Evolutionary conservation across 2,329 filamentous ascomycete genomes (phyloP).

Genomic region (Bipolaris gigantea): DNA sequence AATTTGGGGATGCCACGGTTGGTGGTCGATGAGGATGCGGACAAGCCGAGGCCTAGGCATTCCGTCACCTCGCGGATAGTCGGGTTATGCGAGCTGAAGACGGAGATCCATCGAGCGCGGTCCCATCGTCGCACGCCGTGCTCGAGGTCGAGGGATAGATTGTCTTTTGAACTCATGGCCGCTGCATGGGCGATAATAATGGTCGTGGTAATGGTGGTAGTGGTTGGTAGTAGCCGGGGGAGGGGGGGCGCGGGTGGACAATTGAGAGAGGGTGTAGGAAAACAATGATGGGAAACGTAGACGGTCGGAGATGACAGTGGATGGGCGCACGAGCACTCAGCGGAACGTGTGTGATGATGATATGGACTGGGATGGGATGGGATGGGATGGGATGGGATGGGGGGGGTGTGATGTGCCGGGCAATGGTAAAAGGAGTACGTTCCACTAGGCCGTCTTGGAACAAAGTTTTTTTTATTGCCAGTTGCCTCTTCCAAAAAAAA

Average conservation of each 20-base stretch:
- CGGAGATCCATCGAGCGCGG: constrained; percentile 40
- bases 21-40: constrained; percentile 40
- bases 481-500: constrained; percentile 26
- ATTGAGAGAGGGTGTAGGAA: neutral
- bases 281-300: constrained; percentile 13
- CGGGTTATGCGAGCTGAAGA: constrained; percentile 43
- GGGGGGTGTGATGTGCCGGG: constrained; percentile 22
- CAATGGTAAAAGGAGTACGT: constrained; percentile 36
- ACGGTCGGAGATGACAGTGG: constrained; percentile 22
- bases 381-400: too few relatives aligned
- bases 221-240: constrained; percentile 2
- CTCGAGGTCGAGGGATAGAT: constrained; percentile 35
- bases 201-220: constrained; percentile 1
- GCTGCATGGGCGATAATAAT: constrained; percentile 20
- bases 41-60: constrained; percentile 40
- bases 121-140: constrained; percentile 41
- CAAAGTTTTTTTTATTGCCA: constrained; percentile 32
- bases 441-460: constrained; percentile 31
- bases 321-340: constrained; percentile 24
- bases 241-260: constrained; percentile 2
- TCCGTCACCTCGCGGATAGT: constrained; percentile 45
- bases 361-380: neutral
- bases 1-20: constrained; percentile 45
- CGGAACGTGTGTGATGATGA: constrained; percentile 14
- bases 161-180: constrained; percentile 39